Evolutionary conservation across 2,329 filamentous ascomycete species (phyloP), one percentile per base, ranked within the genome.

Genomic region (Ascochyta pisi): DNA sequence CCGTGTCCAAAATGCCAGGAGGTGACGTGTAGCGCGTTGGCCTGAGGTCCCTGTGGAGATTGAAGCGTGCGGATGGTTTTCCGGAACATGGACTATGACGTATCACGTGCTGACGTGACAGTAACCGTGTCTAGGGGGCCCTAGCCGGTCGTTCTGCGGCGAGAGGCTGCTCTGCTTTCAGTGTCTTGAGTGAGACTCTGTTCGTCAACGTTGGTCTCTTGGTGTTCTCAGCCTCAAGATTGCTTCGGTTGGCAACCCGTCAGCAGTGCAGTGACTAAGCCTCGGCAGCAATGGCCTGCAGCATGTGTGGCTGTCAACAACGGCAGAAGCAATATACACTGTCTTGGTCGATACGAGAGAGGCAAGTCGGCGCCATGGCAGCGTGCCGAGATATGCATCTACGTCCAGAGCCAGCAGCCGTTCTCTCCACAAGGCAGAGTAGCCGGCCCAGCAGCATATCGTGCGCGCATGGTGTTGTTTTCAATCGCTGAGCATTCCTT

Each of bases 401-500:
- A 31, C 12, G 12, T 31, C 13, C 34, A 37, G 37, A 23, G 10
- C 37, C 19, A 39, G 16, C 4, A 24, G 19, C 35, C 8, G 12
- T 13, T 1, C 29, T 31, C 29, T 10, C 29, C 29, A 31, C 19
- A 31, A 13, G 37, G 22, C 12, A 27, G 23, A 27, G 13, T 38
- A 2, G 19, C 4, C 4, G 15, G 45, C 19, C 6, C 54, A 31
- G 38, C 45, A 60, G 52, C 57, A 47, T 43, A 13, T 35, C 31
- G 41, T 24, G 22, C 31, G 41, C 13, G 22, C n/a, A 31, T 22
- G 7, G 26, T 29, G 40, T n/a, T n/a, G 22, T 19, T 45, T 26
- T 31, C 42, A 16, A 12, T 34, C 31, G 15, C 31, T 35, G 22
- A 38, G 42, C 53, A 56, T 55, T 45, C 63, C 60, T 64, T 57